Conservation (phyloP, 441 rosid species). For the Monsonia emarginata region DNA sequence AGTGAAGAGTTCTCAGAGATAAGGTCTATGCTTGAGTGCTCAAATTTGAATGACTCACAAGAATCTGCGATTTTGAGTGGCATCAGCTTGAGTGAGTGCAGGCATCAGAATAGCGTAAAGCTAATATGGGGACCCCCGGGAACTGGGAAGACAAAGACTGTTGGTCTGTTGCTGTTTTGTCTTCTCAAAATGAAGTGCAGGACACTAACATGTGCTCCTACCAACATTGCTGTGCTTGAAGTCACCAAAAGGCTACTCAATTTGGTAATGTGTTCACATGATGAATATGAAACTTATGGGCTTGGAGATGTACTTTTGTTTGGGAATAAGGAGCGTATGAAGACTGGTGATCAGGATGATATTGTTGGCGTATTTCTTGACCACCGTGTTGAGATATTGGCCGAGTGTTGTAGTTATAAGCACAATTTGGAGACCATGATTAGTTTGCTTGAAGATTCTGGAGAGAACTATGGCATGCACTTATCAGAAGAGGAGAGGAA, state of each 20-base stretch:
- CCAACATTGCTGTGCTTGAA: conserved; percentile 41
- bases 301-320: conserved; percentile 41
- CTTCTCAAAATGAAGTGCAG: conserved; percentile 33
- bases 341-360: conserved; percentile 20
- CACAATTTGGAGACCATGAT: conserved; percentile 21
- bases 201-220: conserved; percentile 48
- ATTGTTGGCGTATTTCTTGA: conserved; percentile 33
- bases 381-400: conserved; percentile 29
- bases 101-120: conserved; percentile 19
- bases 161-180: conserved; percentile 23
- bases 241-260: conserved; percentile 36
- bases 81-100: neutral
- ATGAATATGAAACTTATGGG: conserved; percentile 14
- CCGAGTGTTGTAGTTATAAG: conserved; percentile 34
- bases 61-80: conserved; percentile 3
- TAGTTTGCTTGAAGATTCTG: conserved; percentile 23
- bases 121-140: conserved; percentile 69
- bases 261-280: conserved; percentile 18
- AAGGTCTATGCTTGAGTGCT: neutral
- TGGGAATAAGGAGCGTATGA: conserved; percentile 36
- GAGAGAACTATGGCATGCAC: neutral
- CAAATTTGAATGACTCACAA: conserved; percentile 12
- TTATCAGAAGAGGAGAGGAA: neutral
- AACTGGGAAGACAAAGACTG: conserved; percentile 45
- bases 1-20: neutral